Percentiles rank a stretch among this genome's conserved stretches.
These are phyloP conservation scores for Kuraishia borneana DNA, from an alignment of 805 yeast species.

Conservation along the genomic window DNA sequence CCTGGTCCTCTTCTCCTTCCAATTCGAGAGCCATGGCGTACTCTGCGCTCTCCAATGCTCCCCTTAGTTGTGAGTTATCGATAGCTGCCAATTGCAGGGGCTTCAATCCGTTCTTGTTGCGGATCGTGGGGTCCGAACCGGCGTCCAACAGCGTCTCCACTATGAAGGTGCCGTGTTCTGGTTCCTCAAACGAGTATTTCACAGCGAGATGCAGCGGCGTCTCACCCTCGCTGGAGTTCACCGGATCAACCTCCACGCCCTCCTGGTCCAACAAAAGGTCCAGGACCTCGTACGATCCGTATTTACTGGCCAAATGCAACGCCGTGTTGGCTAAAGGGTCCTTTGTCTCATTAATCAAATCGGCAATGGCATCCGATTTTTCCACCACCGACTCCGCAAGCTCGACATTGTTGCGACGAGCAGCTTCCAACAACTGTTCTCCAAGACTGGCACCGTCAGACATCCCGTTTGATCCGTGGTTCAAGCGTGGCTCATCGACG, in stretches of 20 bases:
- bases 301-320: conserved; percentile 68
- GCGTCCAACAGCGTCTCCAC: conserved; percentile 80
- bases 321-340: conserved; percentile 76
- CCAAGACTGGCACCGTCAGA: conserved; percentile 74
- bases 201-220: conserved; percentile 89
- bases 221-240: conserved; percentile 59
- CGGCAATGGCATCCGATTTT: conserved; percentile 22
- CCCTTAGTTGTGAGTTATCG: conserved; percentile 41
- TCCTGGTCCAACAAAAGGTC: conserved; percentile 77
- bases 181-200: conserved; percentile 63
- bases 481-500: too few relatives aligned
- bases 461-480: too few relatives aligned
- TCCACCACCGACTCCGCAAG: conserved; percentile 47
- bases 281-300: conserved; percentile 80
- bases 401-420: conserved; percentile 81
- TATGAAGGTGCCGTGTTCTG: conserved; percentile 73
- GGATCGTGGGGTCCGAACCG: conserved; percentile 70
- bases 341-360: conserved; percentile 54
- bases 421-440: conserved; percentile 78
- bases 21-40: conserved; percentile 40
- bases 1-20: conserved; percentile 21
- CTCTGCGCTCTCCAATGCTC: conserved; percentile 73
- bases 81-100: conserved; percentile 62
- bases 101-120: conserved; percentile 52
- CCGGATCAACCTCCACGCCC: conserved; percentile 84